Percentiles rank a stretch among this genome's conserved stretches.
Conservation (phyloP, 164 flowering plant species). For the Kalanchoe fedtschenkoi region DNA sequence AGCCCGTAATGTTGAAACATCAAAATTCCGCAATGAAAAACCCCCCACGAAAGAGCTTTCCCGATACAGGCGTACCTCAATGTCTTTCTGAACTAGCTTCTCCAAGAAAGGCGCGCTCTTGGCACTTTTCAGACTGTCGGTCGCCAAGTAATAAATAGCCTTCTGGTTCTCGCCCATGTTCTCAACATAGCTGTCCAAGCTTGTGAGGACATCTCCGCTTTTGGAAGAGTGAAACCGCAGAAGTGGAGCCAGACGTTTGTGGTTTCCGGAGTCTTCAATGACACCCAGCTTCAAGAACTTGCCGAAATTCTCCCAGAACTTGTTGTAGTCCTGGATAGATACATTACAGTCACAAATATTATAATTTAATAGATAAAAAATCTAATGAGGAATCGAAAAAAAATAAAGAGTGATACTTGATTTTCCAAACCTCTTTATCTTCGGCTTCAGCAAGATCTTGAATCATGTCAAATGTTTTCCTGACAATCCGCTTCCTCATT, state of each 20-base stretch:
- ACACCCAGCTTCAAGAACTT: conserved; percentile 86
- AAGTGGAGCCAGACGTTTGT: conserved; percentile 81
- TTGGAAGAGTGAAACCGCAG: conserved; percentile 82
- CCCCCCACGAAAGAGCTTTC: no score
- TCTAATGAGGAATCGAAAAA: not conserved
- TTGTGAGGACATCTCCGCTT: conserved; percentile 72
- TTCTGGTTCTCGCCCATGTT: conserved; percentile 93
- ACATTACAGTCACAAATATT: not conserved
- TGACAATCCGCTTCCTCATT: conserved; percentile 94
- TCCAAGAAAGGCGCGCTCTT: conserved; percentile 94
- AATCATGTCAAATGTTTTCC: conserved; percentile 98
- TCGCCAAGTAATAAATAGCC: conserved; percentile 87
- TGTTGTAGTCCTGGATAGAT: conserved; percentile 71
- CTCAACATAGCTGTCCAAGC: conserved; percentile 88
- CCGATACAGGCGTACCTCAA: conserved; percentile 48
- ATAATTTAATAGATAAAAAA: not conserved
- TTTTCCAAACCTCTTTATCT: conserved; percentile 64
- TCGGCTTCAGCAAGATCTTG: conserved; percentile 84
- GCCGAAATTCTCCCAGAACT: conserved; percentile 99
- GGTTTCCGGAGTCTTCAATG: conserved; percentile 90
- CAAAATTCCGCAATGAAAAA: not conserved
- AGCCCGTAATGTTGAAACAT: conserved; percentile 5
- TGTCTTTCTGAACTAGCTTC: conserved; percentile 79
- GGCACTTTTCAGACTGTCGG: conserved; percentile 95
- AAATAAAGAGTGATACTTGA: not conserved